Conservation (phyloP, 768 basidiomycete genomes). For the Boletus bicolor region DNA sequence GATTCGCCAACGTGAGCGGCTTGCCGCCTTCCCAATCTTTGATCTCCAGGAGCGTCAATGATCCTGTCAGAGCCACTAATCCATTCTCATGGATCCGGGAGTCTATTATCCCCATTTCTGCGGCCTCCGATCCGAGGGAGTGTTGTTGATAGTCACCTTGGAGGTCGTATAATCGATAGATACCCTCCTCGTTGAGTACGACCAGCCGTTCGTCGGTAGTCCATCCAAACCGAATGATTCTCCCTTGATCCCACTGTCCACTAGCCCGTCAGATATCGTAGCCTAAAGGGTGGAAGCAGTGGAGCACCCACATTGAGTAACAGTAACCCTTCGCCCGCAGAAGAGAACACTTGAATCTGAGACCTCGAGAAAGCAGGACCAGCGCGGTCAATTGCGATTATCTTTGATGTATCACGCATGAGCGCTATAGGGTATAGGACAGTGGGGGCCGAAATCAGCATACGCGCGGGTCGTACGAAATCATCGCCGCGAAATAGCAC, state of each 20-base stretch:
- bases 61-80: conserved; percentile 78
- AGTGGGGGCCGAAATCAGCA: background rate
- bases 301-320: conserved; percentile 66
- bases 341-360: conserved; percentile 85
- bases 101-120: conserved; percentile 79
- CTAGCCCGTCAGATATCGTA: conserved; percentile 13
- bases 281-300: background rate
- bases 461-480: background rate
- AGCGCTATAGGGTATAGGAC: conserved; percentile 51
- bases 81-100: conserved; percentile 86
- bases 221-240: conserved; percentile 82
- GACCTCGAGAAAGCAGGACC: conserved; percentile 61
- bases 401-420: conserved; percentile 80
- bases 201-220: conserved; percentile 77
- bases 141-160: conserved; percentile 84
- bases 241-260: conserved; percentile 85
- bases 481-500: background rate
- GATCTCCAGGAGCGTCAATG: conserved; percentile 76
- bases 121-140: conserved; percentile 78
- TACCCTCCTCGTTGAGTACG: conserved; percentile 88
- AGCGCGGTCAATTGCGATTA: conserved; percentile 65
- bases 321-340: conserved; percentile 71
- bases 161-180: conserved; percentile 85
- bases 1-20: conserved; percentile 67
- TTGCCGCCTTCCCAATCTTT: conserved; percentile 84